These are phyloP conservation scores for Cryomyces minteri DNA, from an alignment of 495 filamentous ascomycete genomes.

Conservation along the genomic window DNA sequence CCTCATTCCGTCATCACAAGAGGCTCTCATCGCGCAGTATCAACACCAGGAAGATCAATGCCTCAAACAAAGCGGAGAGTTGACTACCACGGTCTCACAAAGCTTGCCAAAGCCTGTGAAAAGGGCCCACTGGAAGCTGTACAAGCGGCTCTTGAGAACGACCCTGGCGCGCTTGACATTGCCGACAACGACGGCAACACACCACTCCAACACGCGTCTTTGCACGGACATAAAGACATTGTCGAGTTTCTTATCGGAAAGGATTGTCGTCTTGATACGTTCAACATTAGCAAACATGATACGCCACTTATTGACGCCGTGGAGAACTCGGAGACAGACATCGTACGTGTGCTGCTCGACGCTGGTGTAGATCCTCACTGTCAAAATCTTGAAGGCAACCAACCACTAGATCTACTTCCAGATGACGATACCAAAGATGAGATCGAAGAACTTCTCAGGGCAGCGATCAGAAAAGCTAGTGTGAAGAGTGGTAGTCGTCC, in stretches of 20 bases:
- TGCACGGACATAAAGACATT: slow-evolving; percentile 66
- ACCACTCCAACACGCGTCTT: slow-evolving; percentile 74
- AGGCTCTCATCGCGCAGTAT: slow-evolving; percentile 5
- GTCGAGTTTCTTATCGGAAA: slow-evolving; percentile 64
- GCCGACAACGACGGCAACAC: slow-evolving; percentile 89
- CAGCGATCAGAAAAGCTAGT: slow-evolving; percentile 12
- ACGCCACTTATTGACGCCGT: slow-evolving; percentile 91
- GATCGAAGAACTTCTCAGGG: slow-evolving; percentile 35
- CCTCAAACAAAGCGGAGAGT: slow-evolving; percentile 51
- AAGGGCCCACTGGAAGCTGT: slow-evolving; percentile 54
- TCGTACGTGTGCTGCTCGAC: slow-evolving; percentile 60
- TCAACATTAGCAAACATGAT: slow-evolving; percentile 68
- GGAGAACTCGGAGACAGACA: slow-evolving; percentile 82
- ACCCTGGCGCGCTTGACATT: slow-evolving; percentile 71
- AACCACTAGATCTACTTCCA: slow-evolving; percentile 60
- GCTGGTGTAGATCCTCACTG: slow-evolving; percentile 79
- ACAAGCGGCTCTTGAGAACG: slow-evolving; percentile 47
- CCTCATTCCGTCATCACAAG: slow-evolving; percentile 6
- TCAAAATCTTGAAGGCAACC: slow-evolving; percentile 69
- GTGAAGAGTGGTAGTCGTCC: not conserved
- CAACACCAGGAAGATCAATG: slow-evolving; percentile 7
- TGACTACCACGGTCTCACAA: slow-evolving; percentile 71
- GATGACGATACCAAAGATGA: slow-evolving; percentile 44
- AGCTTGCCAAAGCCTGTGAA: slow-evolving; percentile 67
- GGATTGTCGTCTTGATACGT: slow-evolving; percentile 61